Evolutionary conservation across 1,284 basidiomycete genomes (phyloP).

Genomic region (Exsudoporus floridanus): DNA sequence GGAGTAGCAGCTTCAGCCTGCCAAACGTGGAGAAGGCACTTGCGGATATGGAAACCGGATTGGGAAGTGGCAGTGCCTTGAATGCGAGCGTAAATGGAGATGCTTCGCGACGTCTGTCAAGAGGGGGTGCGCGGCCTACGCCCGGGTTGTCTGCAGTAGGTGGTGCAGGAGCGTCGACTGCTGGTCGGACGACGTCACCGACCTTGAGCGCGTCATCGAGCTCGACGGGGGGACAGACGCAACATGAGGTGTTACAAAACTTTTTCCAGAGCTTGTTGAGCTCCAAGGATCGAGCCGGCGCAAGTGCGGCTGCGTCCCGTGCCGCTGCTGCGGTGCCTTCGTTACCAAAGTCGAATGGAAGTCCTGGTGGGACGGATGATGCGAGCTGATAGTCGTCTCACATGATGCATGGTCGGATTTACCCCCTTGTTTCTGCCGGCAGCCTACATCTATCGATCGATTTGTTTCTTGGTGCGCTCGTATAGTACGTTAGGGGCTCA

Average conservation of each 20-base stretch:
- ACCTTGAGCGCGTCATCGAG: slow-evolving; percentile 45
- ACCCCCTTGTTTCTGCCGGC: neutral
- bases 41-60: slow-evolving; percentile 77
- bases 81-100: slow-evolving; percentile 35
- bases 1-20: slow-evolving; percentile 76
- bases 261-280: slow-evolving; percentile 83
- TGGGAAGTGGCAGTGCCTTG: slow-evolving; percentile 31
- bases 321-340: slow-evolving; percentile 19
- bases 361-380: slow-evolving; percentile 37
- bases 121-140: slow-evolving; percentile 31
- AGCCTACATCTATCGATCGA: neutral
- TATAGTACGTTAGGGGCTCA: slow-evolving; percentile 4
- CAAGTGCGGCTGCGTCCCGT: slow-evolving; percentile 26
- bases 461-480: neutral
- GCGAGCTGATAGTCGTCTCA: slow-evolving; percentile 27
- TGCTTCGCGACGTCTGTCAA: slow-evolving; percentile 36
- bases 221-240: slow-evolving; percentile 56
- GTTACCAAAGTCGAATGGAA: slow-evolving; percentile 28
- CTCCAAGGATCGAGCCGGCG: slow-evolving; percentile 55
- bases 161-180: slow-evolving; percentile 11
- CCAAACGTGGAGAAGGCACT: slow-evolving; percentile 85
- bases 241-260: slow-evolving; percentile 81
- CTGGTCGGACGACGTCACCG: slow-evolving; percentile 39
- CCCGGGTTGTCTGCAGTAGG: slow-evolving; percentile 22
- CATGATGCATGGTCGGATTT: too few species aligned